Base-by-base conservation (phyloP, 129 eudicot genomes). In the Tagetes patula region DNA sequence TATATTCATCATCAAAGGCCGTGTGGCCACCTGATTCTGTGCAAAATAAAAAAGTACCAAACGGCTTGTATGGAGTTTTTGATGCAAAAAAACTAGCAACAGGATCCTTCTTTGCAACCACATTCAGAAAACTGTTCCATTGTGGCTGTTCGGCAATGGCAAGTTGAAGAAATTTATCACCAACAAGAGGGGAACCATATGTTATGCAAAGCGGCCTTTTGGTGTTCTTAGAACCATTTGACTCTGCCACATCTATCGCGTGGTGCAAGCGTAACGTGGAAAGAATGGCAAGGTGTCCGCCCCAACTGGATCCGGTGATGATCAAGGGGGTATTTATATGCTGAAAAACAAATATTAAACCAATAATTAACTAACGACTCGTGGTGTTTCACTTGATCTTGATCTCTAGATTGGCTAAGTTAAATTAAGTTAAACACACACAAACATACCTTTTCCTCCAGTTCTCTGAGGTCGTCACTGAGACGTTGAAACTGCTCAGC, bases 131-230 rank as follows among this genome's bases (percentile, higher is more conserved):
- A 45, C 87, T 47, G 6, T 85, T 58, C 90, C 90, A 86, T 41
- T 70, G 48, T 20, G 90, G 81, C n/a, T 87, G 80, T 73, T 80
- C 82, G 4, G 74, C 62, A 46, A 86, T 77, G 59, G 87, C 84
- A 2, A 0, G 41, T 67, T 74, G 82, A 32, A 86, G 73, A 76
- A 20, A n/a, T 30, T 12, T 30, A 33, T 86, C 79, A 3, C 90
- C 90, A 36, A 86, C 62, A n/a, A 86, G 87, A 36, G 90, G 87
- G 34, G 84, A 80, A 3, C 90, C 90, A 20, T 80, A 86, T 8
- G 85, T 83, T 70, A 86, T 71, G 73, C 90, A 83, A 61, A 83
- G 60, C 6, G 87, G 87, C 11, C 66, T 43, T 53, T 66, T 83
- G 34, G 32, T 69, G 41, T 20, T 20, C 27, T 20, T 20, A 20